These are phyloP conservation scores for Chlorella ohadii DNA, from an alignment of 139 green algal genomes.

Conservation along the genomic window DNA sequence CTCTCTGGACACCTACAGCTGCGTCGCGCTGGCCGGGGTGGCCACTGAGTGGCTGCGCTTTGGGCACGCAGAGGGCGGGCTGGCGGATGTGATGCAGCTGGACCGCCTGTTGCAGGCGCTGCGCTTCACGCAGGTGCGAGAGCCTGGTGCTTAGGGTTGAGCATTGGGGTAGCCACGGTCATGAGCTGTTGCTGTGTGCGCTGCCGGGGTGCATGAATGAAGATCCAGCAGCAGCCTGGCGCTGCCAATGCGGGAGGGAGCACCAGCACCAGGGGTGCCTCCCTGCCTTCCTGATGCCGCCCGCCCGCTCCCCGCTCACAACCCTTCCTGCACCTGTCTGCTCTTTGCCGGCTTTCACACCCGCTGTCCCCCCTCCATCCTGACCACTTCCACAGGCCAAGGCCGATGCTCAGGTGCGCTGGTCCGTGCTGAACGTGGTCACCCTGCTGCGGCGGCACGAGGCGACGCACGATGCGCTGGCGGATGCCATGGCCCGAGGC, in stretches of 20 bases:
- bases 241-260: no score
- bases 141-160: no score
- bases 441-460: conserved; percentile 83
- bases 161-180: no score
- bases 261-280: no score
- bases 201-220: no score
- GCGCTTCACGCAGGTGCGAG: conserved; percentile 36
- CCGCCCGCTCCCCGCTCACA: no score
- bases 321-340: no score
- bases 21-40: conserved; percentile 89
- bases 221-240: no score
- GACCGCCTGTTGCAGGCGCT: conserved; percentile 81
- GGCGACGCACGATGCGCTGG: conserved; percentile 72
- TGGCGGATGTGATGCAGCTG: conserved; percentile 92
- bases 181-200: no score
- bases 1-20: conserved; percentile 82
- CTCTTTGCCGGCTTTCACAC: background rate
- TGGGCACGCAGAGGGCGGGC: conserved; percentile 89
- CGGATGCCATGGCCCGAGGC: conserved; percentile 74
- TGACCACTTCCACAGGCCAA: conserved; percentile 59
- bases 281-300: background rate
- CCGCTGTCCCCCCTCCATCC: no score
- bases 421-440: conserved; percentile 92
- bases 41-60: conserved; percentile 86
- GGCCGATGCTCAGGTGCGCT: conserved; percentile 89